A percentile compares a stretch with the other conserved stretches of the same genome.
phyloP scores from a whole-genome alignment of 257 asterid genomes.

The Jasminum sambac region DNA sequence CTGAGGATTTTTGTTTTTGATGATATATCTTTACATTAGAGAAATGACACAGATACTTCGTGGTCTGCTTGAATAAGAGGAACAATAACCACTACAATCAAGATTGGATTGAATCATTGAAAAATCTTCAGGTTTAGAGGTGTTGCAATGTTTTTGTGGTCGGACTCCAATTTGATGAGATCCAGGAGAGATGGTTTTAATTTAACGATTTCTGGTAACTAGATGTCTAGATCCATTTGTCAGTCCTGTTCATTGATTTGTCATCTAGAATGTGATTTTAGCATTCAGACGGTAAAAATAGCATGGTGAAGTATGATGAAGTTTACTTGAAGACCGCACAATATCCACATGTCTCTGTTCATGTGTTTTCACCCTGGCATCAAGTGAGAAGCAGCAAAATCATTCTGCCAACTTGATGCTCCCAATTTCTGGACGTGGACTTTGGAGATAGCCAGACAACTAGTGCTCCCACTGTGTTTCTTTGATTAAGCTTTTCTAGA shows the following conservation, averaged over 20 bases:
- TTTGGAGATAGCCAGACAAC: not conserved
- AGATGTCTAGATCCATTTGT: not conserved
- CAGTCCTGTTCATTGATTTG: not conserved
- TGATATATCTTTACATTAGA: not conserved
- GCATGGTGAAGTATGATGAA: not conserved
- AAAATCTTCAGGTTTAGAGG: not conserved
- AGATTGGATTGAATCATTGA: not conserved
- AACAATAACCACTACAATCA: not conserved
- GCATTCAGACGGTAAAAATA: not conserved
- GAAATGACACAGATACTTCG: not conserved
- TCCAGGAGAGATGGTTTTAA: not conserved
- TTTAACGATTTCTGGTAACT: not conserved
- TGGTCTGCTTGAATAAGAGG: not conserved
- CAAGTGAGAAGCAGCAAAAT: not conserved
- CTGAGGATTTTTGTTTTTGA: not conserved
- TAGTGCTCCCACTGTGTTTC: not conserved
- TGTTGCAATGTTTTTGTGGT: not conserved
- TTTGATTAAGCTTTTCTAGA: not conserved
- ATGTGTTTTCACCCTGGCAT: constrained; percentile 8
- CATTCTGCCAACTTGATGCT: not conserved
- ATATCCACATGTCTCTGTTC: not conserved
- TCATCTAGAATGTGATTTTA: constrained; percentile 3
- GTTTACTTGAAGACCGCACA: not conserved
- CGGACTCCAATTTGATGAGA: not conserved
- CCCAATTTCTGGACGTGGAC: not conserved